phyloP scores from a whole-genome alignment of 257 asterid genomes.

The Primulina eburnea region DNA sequence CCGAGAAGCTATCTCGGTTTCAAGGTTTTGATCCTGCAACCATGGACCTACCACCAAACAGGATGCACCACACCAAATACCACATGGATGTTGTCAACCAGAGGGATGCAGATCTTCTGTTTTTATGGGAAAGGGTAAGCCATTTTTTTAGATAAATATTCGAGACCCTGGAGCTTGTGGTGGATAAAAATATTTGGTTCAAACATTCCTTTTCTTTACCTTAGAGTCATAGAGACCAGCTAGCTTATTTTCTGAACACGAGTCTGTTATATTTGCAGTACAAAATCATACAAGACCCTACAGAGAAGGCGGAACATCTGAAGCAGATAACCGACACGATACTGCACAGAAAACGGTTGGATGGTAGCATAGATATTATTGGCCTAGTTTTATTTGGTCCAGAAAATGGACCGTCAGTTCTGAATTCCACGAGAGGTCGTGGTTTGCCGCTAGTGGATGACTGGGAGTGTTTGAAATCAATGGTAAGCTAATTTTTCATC shows the following conservation, averaged over 20 bases:
- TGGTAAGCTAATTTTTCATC: constrained; percentile 33
- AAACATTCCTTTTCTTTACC: too few relatives aligned
- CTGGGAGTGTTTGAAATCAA: constrained; percentile 82
- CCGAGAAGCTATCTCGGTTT: constrained; percentile 61
- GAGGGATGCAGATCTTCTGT: constrained; percentile 78
- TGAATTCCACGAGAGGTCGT: constrained; percentile 36
- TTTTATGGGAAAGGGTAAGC: constrained; percentile 70
- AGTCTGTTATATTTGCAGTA: constrained; percentile 33
- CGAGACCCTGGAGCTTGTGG: background rate
- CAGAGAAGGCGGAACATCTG: constrained; percentile 40
- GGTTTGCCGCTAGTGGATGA: constrained; percentile 76
- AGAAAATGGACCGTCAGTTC: constrained; percentile 38
- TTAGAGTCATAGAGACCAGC: background rate
- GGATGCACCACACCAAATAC: constrained; percentile 8
- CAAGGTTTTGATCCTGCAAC: constrained; percentile 83
- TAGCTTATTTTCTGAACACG: background rate
- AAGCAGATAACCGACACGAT: constrained; percentile 49
- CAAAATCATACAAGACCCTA: constrained; percentile 35
- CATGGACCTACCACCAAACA: constrained; percentile 56
- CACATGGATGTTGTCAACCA: constrained; percentile 65
- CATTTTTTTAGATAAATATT: background rate
- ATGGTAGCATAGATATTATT: constrained; percentile 49
- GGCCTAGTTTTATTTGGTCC: constrained; percentile 67
- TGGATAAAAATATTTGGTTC: background rate
- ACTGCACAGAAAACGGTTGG: constrained; percentile 59